Evolutionary conservation across 2,329 filamentous ascomycete species (phyloP).

Genomic region (Beauveria asiatica): DNA sequence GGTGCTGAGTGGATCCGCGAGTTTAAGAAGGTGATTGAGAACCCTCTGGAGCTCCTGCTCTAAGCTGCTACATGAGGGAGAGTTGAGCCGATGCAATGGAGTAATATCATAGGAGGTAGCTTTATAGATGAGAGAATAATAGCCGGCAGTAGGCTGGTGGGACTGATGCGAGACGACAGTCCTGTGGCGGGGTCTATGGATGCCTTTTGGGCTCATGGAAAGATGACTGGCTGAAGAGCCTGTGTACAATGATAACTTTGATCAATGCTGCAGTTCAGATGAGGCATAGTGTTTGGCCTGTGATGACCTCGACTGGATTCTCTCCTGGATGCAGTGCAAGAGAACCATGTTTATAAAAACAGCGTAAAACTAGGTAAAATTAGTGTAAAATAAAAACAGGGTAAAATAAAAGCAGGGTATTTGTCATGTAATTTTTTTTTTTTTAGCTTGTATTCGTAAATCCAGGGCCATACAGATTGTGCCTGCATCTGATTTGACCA

Average conservation of each 20-base stretch:
- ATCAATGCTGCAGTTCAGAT: conserved; percentile 30
- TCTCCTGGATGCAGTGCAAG: no score
- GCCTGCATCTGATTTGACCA: no score
- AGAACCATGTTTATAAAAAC: no score
- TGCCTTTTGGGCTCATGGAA: conserved; percentile 2
- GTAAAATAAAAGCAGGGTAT: no score
- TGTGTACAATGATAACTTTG: conserved; percentile 34
- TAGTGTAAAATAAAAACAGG: no score
- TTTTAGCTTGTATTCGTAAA: background rate
- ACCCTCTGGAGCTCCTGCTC: conserved; percentile 88
- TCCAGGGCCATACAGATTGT: no score
- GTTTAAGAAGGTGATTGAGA: conserved; percentile 96
- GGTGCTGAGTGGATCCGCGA: conserved; percentile 95
- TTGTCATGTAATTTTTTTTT: background rate
- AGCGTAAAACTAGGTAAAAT: no score
- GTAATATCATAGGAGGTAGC: conserved; percentile 12
- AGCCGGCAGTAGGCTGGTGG: conserved; percentile 10
- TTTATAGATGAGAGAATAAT: conserved; percentile 10
- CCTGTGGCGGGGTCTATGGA: background rate
- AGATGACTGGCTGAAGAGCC: conserved; percentile 23
- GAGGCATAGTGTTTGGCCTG: conserved; percentile 21
- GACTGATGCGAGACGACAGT: background rate
- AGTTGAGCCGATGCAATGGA: background rate
- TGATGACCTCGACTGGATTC: conserved; percentile 17
- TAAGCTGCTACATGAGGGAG: conserved; percentile 36